phyloP scores from a whole-genome alignment of 495 filamentous ascomycete species.

The Astrocystis sublimbata region DNA sequence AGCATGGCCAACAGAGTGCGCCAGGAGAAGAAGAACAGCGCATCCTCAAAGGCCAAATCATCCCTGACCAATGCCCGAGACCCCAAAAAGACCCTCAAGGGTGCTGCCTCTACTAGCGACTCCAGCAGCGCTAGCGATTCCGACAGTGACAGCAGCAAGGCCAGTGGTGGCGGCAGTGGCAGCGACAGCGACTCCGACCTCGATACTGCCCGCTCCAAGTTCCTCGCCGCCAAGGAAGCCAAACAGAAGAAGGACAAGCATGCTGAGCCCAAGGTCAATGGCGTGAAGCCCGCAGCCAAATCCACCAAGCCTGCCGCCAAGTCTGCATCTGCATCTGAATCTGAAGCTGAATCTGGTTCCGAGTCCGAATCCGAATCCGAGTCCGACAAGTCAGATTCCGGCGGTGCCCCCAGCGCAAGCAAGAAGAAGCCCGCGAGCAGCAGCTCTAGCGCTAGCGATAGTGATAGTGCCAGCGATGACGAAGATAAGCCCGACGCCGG shows the following conservation, averaged over 20 bases:
- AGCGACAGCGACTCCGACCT: constrained; percentile 34
- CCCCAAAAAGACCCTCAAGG: constrained; percentile 23
- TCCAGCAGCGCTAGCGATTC: constrained; percentile 16
- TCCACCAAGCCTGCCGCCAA: constrained; percentile 3
- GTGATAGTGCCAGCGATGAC: constrained; percentile 22
- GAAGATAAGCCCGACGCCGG: constrained; percentile 2
- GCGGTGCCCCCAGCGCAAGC: constrained; percentile 14
- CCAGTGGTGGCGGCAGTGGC: constrained; percentile 29
- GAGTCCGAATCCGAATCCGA: constrained; percentile 33
- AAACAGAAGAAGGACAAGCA: constrained; percentile 24
- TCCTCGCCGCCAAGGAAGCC: constrained; percentile 1
- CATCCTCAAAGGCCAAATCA: constrained; percentile 17
- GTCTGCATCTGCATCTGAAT: no score
- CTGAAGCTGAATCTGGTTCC: constrained; percentile 21
- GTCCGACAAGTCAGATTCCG: constrained; percentile 21
- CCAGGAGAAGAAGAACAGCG: constrained; percentile 21
- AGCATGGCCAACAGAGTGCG: constrained; percentile 30
- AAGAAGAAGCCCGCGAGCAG: constrained; percentile 22
- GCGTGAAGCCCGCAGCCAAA: constrained; percentile 19
- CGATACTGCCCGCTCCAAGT: constrained; percentile 33
- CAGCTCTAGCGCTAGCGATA: constrained; percentile 30
- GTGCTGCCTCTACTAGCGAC: constrained; percentile 20
- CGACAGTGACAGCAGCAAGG: constrained; percentile 15
- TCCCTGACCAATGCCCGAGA: constrained; percentile 15
- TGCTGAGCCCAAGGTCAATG: constrained; percentile 20